Evolutionary conservation across 2,329 filamentous ascomycete genomes (phyloP).

Genomic region (Neopestalotiopsis sp.): DNA sequence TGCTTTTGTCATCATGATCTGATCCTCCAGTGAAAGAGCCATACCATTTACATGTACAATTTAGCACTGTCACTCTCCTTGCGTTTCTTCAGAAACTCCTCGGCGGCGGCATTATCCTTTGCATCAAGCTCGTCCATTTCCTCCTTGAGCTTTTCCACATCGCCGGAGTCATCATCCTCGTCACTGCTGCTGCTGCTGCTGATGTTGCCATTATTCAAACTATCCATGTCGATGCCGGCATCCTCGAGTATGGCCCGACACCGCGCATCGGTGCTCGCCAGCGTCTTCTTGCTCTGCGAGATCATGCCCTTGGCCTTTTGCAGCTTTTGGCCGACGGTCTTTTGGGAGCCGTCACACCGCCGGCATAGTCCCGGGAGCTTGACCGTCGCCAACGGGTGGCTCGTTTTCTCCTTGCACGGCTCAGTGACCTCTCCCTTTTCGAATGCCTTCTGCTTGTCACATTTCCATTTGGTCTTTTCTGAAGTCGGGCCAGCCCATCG

Average conservation of each 20-base stretch:
- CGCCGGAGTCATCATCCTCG: background rate
- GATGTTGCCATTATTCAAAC: too few relatives aligned
- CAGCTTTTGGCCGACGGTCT: slow-evolving; percentile 14
- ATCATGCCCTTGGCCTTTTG: slow-evolving; percentile 19
- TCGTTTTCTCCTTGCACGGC: slow-evolving; percentile 26
- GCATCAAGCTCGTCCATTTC: background rate
- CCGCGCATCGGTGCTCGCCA: slow-evolving; percentile 14
- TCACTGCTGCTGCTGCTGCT: background rate
- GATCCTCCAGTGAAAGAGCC: too few relatives aligned
- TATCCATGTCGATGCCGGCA: slow-evolving; percentile 1
- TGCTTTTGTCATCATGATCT: too few relatives aligned
- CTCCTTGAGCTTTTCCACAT: background rate
- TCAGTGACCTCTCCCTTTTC: slow-evolving; percentile 11
- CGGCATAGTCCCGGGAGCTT: slow-evolving; percentile 24
- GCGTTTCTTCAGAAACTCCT: slow-evolving; percentile 21
- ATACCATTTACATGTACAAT: slow-evolving; percentile 15
- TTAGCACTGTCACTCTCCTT: slow-evolving; percentile 10
- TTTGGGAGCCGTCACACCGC: slow-evolving; percentile 20
- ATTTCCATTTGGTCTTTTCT: slow-evolving; percentile 22
- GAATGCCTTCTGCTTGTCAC: slow-evolving; percentile 25
- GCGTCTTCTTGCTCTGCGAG: slow-evolving; percentile 18
- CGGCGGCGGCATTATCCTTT: background rate
- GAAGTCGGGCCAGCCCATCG: slow-evolving; percentile 9
- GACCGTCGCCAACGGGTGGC: slow-evolving; percentile 28
- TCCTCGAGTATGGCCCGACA: slow-evolving; percentile 16